Evolutionary conservation across 768 basidiomycete genomes (phyloP), one percentile per base, ranked within the genome.

Genomic region (Lentinus tigrinus): DNA sequence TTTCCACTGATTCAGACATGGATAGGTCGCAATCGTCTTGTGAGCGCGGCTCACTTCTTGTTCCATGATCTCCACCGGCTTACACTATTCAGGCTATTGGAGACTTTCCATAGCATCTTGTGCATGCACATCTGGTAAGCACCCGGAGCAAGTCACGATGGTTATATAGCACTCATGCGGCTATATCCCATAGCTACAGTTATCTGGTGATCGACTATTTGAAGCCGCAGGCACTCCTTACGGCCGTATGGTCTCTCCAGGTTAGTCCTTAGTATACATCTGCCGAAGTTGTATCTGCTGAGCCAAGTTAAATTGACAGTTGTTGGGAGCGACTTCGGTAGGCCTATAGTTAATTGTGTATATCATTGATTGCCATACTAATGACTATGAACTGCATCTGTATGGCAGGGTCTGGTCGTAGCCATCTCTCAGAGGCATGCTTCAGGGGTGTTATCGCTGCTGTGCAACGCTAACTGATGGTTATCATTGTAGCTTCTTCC

Each of bases 201-300:
- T 59, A 59, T 36, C 48, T 59, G 9, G 53, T 24, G 8, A 54
- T 38, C 13, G 54, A 44, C 24, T 59, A 49, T 24, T 54, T 54
- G 39, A 59, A 59, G 19, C 58, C 58, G n/a, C 4, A 23, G 10
- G 47, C 39, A 27, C 48, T 59, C 10, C 27, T 40, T 27, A 34
- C n/a, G 8, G 47, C 24, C 14, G 58, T 59, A 21, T 54, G 52
- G 52, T 59, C 17, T 34, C 37, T 54, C 9, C 11, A 13, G 27
- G 19, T 50, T 5, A 3, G 13, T 1, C n/a, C n/a, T n/a, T n/a
- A n/a, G n/a, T n/a, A n/a, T n/a, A n/a, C n/a, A n/a, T n/a, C n/a
- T n/a, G n/a, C n/a, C n/a, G n/a, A n/a, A n/a, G n/a, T n/a, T n/a
- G n/a, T n/a, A n/a, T n/a, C n/a, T n/a, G n/a, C n/a, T n/a, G n/a